Evolutionary conservation across 257 asterid species (phyloP).

Genomic region (Echites panduratus): DNA sequence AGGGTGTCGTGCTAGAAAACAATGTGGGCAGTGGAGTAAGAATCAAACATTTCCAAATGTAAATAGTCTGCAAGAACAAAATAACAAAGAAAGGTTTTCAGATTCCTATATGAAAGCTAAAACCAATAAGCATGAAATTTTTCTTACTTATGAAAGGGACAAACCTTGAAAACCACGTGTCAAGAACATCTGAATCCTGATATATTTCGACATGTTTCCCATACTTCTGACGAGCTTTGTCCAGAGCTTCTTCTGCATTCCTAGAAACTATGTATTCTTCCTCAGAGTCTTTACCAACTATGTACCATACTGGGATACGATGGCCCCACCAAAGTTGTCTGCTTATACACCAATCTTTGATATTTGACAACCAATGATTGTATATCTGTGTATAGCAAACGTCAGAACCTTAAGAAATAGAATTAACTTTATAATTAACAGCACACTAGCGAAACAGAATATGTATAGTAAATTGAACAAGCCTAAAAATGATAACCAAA

Average conservation of each 20-base stretch:
- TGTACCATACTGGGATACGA: constrained; percentile 96
- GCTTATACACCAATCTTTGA: constrained; percentile 99
- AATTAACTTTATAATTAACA: neutral
- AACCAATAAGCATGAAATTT: too few relatives aligned
- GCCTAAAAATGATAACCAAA: neutral
- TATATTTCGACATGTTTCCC: constrained; percentile 75
- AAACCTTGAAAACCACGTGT: constrained; percentile 99
- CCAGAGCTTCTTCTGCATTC: constrained; percentile 75
- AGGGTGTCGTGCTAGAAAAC: neutral
- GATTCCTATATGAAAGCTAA: neutral
- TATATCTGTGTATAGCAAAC: constrained; percentile 55
- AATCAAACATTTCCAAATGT: neutral
- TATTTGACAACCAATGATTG: constrained; percentile 92
- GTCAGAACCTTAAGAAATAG: constrained; percentile 21
- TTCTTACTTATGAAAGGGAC: constrained; percentile 4
- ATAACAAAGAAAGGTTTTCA: neutral
- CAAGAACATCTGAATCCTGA: constrained; percentile 98
- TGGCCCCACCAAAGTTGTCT: constrained; percentile 99
- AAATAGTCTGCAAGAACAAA: neutral
- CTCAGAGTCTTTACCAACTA: constrained; percentile 77
- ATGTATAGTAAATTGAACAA: neutral
- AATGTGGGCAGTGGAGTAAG: too few relatives aligned
- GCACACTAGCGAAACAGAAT: neutral
- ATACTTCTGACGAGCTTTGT: constrained; percentile 64
- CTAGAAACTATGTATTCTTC: constrained; percentile 92